Evolutionary conservation across 441 rosid genomes (phyloP).

Genomic region (Biscutella laevigata): DNA sequence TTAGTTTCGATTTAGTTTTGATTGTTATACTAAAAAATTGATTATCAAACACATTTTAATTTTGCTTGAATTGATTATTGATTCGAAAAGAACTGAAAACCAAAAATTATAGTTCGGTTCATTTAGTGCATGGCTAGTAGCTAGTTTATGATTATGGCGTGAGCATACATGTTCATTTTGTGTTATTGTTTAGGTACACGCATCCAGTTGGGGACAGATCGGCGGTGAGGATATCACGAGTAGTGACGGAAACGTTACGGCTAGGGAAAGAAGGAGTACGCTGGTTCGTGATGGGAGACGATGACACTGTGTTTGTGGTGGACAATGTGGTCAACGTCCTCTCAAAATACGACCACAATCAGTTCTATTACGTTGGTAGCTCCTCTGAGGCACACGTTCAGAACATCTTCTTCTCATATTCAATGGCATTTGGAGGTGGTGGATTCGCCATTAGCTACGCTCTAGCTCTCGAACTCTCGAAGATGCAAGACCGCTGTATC

Average conservation of each 20-base stretch:
- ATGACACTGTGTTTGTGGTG: slow-evolving; percentile 73
- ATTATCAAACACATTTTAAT: too few species aligned
- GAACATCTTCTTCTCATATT: slow-evolving; percentile 70
- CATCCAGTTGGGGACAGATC: slow-evolving; percentile 62
- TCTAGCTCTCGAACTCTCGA: slow-evolving; percentile 53
- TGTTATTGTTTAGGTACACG: slow-evolving; percentile 30
- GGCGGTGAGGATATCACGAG: slow-evolving; percentile 64
- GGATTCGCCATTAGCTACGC: slow-evolving; percentile 86
- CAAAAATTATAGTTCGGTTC: too few species aligned
- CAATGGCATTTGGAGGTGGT: slow-evolving; percentile 90
- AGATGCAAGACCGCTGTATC: slow-evolving; percentile 78
- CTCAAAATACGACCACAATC: slow-evolving; percentile 58
- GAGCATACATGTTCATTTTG: too few species aligned
- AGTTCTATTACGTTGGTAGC: slow-evolving; percentile 70
- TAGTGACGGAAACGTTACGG: slow-evolving; percentile 66
- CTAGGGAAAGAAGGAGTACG: slow-evolving; percentile 59
- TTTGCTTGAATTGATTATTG: too few species aligned
- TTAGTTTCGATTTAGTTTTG: too few species aligned
- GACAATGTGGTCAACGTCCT: slow-evolving; percentile 63
- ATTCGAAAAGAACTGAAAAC: too few species aligned
- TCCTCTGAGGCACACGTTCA: slow-evolving; percentile 79
- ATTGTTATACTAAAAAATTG: too few species aligned
- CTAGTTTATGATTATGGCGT: too few species aligned
- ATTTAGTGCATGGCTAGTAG: too few species aligned
- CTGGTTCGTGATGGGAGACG: slow-evolving; percentile 95